phyloP scores from a whole-genome alignment of 495 filamentous ascomycete genomes.

The Achaetomiella virescens region DNA sequence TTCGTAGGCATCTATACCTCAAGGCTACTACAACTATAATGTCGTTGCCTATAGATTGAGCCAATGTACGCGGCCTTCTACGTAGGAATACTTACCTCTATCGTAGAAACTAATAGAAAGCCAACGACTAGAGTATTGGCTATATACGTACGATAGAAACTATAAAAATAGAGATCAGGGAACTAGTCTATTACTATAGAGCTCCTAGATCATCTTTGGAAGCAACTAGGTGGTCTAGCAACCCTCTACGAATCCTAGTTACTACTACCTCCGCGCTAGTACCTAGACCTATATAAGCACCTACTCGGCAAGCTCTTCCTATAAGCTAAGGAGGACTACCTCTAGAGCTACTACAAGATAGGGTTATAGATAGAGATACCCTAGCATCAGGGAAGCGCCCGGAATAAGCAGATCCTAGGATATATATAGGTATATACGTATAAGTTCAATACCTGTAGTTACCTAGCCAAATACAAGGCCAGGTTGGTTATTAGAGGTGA shows the following conservation, averaged over 20 bases:
- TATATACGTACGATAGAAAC: not conserved
- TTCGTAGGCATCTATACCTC: not conserved
- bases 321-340: slow-evolving; percentile 9
- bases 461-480: slow-evolving; percentile 12
- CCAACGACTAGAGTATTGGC: not conserved
- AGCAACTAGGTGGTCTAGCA: not conserved
- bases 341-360: slow-evolving; percentile 4
- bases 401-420: slow-evolving; percentile 5
- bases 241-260: slow-evolving; percentile 1
- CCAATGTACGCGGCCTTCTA: not conserved
- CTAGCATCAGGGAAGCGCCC: not conserved
- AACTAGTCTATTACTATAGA: not conserved
- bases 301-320: slow-evolving; percentile 1
- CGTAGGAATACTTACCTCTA: not conserved
- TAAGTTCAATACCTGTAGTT: slow-evolving; percentile 10
- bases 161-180: not conserved
- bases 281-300: slow-evolving; percentile 3
- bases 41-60: not conserved
- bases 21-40: too few species aligned
- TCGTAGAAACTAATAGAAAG: not conserved
- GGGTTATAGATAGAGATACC: slow-evolving; percentile 1
- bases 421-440: slow-evolving; percentile 19
- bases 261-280: not conserved
- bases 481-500: slow-evolving; percentile 17
- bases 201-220: not conserved